A percentile compares a stretch with the other conserved stretches of the same genome.
phyloP scores from a whole-genome alignment of 225 moss, liverwort and hornwort genomes.

The Asterella californica region DNA sequence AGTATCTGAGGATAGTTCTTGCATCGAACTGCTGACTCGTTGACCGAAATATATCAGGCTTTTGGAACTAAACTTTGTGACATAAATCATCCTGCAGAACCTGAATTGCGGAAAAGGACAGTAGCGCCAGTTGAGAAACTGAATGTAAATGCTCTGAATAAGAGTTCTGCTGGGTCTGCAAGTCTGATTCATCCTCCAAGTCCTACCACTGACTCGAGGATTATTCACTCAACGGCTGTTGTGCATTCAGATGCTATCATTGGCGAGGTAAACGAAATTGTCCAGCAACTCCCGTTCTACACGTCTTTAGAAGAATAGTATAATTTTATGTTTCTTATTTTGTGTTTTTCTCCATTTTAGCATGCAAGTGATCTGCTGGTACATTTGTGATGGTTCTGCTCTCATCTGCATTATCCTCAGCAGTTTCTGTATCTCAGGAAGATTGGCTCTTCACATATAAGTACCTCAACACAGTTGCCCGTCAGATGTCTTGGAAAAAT shows the following conservation, averaged over 20 bases:
- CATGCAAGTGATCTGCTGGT: background rate
- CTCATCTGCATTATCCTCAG: background rate
- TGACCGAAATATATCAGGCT: too few relatives aligned
- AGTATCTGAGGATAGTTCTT: too few relatives aligned
- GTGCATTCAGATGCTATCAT: slow-evolving; percentile 82
- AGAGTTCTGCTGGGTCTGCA: slow-evolving; percentile 7
- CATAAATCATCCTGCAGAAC: slow-evolving; percentile 4
- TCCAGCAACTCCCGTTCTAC: background rate
- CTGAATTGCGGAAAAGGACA: slow-evolving; percentile 21
- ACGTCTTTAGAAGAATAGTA: background rate
- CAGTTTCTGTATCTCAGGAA: background rate
- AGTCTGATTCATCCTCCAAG: slow-evolving; percentile 11
- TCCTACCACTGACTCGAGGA: slow-evolving; percentile 44
- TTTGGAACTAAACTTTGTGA: background rate
- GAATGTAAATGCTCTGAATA: slow-evolving; percentile 3
- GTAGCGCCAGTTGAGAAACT: slow-evolving; percentile 22
- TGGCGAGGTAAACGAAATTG: slow-evolving; percentile 57
- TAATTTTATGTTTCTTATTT: background rate
- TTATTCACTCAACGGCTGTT: slow-evolving; percentile 68
- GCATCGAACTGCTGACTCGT: too few relatives aligned
- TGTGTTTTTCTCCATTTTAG: background rate
- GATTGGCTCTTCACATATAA: background rate
- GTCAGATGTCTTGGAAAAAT: background rate
- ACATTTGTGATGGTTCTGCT: background rate
- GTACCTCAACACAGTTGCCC: background rate